Evolutionary conservation across 371 early-diverging fungal species (phyloP).

Genomic region (Vittaforma corneae): DNA sequence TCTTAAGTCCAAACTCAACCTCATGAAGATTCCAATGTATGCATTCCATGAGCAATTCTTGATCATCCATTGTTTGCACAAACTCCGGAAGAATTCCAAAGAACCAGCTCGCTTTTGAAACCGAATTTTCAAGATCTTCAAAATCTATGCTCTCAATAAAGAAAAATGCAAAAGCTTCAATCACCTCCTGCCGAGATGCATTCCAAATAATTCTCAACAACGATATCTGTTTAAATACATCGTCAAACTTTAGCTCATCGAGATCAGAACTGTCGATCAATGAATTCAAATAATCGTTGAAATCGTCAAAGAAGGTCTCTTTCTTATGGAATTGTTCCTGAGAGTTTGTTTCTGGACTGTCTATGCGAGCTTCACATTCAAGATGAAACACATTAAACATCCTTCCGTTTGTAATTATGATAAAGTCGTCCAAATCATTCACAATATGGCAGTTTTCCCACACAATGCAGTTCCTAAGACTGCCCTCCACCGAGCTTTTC

Average conservation of each 20-base stretch:
- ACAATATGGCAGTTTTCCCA: neutral
- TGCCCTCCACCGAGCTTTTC: neutral
- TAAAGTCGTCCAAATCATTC: neutral
- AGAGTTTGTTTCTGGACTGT: neutral
- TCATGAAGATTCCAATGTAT: neutral
- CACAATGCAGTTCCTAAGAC: neutral
- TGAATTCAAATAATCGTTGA: conserved; percentile 25
- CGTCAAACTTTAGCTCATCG: conserved; percentile 18
- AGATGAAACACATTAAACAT: neutral
- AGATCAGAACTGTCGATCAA: neutral
- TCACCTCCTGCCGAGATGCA: conserved; percentile 31
- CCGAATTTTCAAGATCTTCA: neutral
- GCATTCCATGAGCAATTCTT: conserved; percentile 1
- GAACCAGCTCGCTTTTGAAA: conserved; percentile 5
- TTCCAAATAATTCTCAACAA: conserved; percentile 46
- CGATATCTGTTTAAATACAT: conserved; percentile 35
- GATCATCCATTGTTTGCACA: neutral
- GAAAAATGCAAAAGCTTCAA: conserved; percentile 51
- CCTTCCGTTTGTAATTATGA: neutral
- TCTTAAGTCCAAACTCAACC: neutral
- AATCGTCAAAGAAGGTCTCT: conserved; percentile 44
- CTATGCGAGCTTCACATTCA: conserved; percentile 1
- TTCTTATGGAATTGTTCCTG: conserved; percentile 1
- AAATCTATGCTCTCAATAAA: conserved; percentile 27
- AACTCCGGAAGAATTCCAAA: neutral